phyloP scores from a whole-genome alignment of 352 stramenopile genomes.

The Elongisporangium prolatum region DNA sequence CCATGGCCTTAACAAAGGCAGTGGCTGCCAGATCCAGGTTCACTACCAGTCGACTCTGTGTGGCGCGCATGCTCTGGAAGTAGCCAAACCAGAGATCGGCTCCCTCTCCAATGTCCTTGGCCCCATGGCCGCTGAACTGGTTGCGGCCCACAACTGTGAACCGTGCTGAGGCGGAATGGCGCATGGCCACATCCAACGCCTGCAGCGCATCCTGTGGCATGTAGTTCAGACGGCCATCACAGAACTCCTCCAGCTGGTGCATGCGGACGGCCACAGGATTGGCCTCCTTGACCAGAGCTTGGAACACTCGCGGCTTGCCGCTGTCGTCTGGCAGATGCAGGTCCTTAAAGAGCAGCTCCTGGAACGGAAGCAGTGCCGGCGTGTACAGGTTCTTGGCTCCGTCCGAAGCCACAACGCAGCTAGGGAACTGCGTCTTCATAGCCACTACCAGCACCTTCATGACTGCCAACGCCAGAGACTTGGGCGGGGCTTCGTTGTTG shows the following conservation, averaged over 20 bases:
- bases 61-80: constrained; percentile 66
- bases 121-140: constrained; percentile 32
- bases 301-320: constrained; percentile 34
- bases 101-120: constrained; percentile 53
- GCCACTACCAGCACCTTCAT: constrained; percentile 38
- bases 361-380: constrained; percentile 34
- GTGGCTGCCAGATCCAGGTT: constrained; percentile 73
- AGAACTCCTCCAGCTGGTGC: constrained; percentile 53
- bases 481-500: constrained; percentile 46
- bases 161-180: constrained; percentile 44
- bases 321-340: constrained; percentile 41
- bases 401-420: constrained; percentile 40
- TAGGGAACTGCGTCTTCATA: constrained; percentile 36
- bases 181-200: constrained; percentile 62
- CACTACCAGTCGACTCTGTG: constrained; percentile 56
- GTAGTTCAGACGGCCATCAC: constrained; percentile 55
- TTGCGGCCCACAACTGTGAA: constrained; percentile 60
- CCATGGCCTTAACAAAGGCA: constrained; percentile 62
- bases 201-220: constrained; percentile 71
- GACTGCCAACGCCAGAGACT: constrained; percentile 50
- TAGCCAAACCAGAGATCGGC: constrained; percentile 68
- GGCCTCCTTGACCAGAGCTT: constrained; percentile 43
- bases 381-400: constrained; percentile 55
- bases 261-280: constrained; percentile 59
- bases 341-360: constrained; percentile 26